Conservation (phyloP, 2,329 filamentous ascomycete species). For the Ophiostoma perfectum region DNA sequence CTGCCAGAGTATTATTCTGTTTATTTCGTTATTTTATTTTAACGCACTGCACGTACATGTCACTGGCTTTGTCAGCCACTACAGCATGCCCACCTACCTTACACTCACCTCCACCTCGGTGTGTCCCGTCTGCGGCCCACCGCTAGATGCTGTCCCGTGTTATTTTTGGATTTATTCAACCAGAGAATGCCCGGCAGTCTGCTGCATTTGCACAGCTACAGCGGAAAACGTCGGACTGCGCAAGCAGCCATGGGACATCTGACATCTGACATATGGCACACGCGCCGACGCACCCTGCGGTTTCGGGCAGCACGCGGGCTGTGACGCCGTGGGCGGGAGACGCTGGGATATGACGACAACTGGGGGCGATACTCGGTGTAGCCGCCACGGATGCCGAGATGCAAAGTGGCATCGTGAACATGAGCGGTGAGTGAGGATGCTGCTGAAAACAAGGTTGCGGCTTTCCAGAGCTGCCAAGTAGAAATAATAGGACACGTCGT, state of each 20-base stretch:
- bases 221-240: no score
- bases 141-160: no score
- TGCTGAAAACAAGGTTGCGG: conserved; percentile 10
- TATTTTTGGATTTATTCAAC: no score
- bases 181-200: no score
- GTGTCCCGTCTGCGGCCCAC: background rate
- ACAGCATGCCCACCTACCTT: background rate
- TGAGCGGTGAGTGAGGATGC: conserved; percentile 5
- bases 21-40: background rate
- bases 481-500: conserved; percentile 7
- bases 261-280: background rate
- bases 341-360: background rate
- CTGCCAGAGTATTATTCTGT: background rate
- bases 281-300: background rate
- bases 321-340: background rate
- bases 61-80: background rate
- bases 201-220: no score
- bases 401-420: background rate
- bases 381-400: background rate
- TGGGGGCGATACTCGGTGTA: background rate
- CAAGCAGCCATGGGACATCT: no score
- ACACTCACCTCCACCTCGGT: background rate
- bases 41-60: background rate
- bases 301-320: background rate
- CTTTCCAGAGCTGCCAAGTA: background rate